Conservation (phyloP, 2,329 filamentous ascomycete species). For the Pseudogymnoascus sp. region DNA sequence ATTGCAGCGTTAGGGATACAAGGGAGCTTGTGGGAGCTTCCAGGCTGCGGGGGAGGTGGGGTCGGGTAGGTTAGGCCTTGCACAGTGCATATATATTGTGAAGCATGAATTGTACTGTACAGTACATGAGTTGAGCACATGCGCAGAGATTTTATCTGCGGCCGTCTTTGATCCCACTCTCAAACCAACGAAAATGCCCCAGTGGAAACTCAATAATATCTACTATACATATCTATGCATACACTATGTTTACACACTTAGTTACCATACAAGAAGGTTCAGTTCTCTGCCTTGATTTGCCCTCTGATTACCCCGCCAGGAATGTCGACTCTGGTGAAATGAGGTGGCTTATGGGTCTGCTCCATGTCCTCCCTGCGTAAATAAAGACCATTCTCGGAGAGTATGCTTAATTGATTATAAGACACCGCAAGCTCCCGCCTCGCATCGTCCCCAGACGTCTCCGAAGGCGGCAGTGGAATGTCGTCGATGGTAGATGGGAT, state of each 20-base stretch:
- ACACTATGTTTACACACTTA: neutral
- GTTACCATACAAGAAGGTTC: neutral
- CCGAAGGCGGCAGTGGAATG: slow-evolving; percentile 12
- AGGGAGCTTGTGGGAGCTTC: neutral
- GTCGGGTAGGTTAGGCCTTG: neutral
- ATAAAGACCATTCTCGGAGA: slow-evolving; percentile 7
- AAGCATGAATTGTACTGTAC: neutral
- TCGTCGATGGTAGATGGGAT: slow-evolving; percentile 26
- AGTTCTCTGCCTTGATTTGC: slow-evolving; percentile 10
- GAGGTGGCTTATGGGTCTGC: neutral
- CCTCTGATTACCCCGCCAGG: slow-evolving; percentile 15
- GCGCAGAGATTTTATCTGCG: neutral
- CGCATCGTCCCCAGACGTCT: neutral
- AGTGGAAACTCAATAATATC: neutral
- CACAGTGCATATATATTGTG: no score
- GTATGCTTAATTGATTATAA: slow-evolving; percentile 15
- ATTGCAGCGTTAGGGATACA: neutral
- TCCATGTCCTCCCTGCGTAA: neutral
- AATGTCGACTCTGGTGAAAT: slow-evolving; percentile 9
- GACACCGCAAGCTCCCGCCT: neutral
- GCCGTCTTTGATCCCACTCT: no score
- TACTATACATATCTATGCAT: neutral
- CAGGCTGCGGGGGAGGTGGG: neutral
- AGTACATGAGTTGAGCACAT: neutral
- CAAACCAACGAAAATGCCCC: neutral